A percentile compares a stretch with the other conserved stretches of the same genome.
These are phyloP conservation scores for Blastobotrys aristatus DNA, from an alignment of 1,139 yeast genomes.

Conservation along the genomic window DNA sequence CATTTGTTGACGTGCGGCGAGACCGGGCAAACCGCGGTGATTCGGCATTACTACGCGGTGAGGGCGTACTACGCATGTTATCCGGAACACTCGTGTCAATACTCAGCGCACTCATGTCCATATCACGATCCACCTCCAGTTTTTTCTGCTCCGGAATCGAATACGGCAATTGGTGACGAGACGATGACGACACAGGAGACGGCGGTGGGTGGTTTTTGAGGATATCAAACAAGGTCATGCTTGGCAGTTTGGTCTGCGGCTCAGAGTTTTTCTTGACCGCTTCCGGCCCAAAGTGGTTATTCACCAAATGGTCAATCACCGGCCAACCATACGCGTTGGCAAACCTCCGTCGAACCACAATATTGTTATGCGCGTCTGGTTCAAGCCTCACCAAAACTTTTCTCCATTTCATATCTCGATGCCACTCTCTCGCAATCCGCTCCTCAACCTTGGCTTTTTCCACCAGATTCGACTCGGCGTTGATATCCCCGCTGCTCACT, in stretches of 20 bases:
- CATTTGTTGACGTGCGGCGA: constrained; percentile 4
- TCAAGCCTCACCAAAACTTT: constrained; percentile 79
- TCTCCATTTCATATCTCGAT: constrained; percentile 80
- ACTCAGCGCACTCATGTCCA: background rate
- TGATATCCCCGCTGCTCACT: constrained; percentile 4
- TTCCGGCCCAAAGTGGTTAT: constrained; percentile 48
- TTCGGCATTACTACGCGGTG: constrained; percentile 1
- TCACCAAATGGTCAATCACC: constrained; percentile 74
- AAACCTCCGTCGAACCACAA: constrained; percentile 80
- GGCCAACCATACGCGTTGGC: constrained; percentile 98
- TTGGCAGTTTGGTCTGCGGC: background rate
- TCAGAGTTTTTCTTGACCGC: background rate
- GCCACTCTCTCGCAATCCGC: constrained; percentile 84
- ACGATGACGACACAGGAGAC: background rate
- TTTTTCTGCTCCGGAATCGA: constrained; percentile 2
- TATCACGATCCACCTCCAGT: background rate
- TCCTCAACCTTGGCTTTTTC: constrained; percentile 58
- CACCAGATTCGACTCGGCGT: constrained; percentile 26
- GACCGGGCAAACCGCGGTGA: background rate
- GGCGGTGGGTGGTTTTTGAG: constrained; percentile 1
- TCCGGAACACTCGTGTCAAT: constrained; percentile 13
- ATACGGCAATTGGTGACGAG: background rate
- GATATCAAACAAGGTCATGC: constrained; percentile 5
- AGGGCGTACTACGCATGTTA: background rate
- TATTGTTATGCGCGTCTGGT: constrained; percentile 96